Evolutionary conservation across 441 rosid genomes (phyloP).

Genomic region (Gossypium schwendimanii): DNA sequence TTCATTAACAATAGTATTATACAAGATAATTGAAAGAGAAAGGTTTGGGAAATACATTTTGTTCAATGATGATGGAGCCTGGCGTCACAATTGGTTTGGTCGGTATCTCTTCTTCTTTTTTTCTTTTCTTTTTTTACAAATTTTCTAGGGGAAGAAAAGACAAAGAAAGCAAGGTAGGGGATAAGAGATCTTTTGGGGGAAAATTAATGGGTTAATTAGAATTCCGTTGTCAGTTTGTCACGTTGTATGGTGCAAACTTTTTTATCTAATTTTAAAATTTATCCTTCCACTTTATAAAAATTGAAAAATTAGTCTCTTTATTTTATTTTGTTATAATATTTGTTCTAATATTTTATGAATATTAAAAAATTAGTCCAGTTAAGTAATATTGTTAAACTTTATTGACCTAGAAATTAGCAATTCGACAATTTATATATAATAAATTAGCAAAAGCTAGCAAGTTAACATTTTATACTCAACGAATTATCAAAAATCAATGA

Average conservation of each 20-base stretch:
- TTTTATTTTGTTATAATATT: too few species aligned
- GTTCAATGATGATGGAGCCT: not conserved
- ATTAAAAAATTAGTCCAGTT: too few species aligned
- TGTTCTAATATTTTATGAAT: too few species aligned
- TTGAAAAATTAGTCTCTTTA: too few species aligned
- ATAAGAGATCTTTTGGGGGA: not conserved
- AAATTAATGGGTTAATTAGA: not conserved
- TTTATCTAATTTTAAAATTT: too few species aligned
- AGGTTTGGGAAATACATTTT: not conserved
- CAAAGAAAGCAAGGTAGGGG: not conserved
- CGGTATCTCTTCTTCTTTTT: not conserved
- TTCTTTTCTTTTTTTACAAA: not conserved
- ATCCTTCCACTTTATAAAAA: too few species aligned
- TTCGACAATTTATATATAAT: too few species aligned
- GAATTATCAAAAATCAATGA: too few species aligned
- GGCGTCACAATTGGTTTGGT: not conserved
- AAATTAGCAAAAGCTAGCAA: too few species aligned
- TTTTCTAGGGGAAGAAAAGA: not conserved
- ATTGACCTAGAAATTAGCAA: too few species aligned
- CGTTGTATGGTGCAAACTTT: not conserved
- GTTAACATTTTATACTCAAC: too few species aligned
- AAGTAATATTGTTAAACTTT: too few species aligned
- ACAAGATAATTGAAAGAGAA: not conserved
- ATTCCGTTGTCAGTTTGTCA: not conserved
- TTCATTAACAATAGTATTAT: not conserved